phyloP scores from a whole-genome alignment of 805 yeast species.

The Wickerhamomyces ciferrii region DNA sequence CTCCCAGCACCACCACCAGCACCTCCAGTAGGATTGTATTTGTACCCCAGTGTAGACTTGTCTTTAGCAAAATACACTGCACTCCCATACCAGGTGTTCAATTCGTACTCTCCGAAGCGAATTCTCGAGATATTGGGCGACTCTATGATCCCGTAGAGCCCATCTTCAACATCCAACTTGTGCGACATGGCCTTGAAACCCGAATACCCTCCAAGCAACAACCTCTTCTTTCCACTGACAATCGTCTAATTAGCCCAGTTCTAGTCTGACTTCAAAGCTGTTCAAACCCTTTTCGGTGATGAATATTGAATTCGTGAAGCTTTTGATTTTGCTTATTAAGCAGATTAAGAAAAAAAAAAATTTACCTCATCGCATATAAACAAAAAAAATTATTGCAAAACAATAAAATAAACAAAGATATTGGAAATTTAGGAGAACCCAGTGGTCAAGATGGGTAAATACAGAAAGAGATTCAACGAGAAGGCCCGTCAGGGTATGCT shows the following conservation, averaged over 20 bases:
- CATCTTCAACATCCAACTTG: conserved; percentile 28
- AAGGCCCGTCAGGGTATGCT: conserved; percentile 84
- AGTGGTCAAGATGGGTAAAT: conserved; percentile 67
- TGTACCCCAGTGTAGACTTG: conserved; percentile 41
- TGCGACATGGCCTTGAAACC: conserved; percentile 8
- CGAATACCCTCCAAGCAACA: neutral
- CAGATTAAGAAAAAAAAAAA: neutral
- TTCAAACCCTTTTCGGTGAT: no score
- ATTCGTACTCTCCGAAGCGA: conserved; percentile 59
- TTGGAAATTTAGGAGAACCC: neutral
- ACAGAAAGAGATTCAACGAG: conserved; percentile 75
- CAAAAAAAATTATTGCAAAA: neutral
- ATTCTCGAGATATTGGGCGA: conserved; percentile 61
- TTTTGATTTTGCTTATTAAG: neutral
- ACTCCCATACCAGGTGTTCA: conserved; percentile 87
- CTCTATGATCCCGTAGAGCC: conserved; percentile 56
- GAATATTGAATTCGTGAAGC: neutral
- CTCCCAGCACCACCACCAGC: conserved; percentile 8
- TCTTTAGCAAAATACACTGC: conserved; percentile 64
- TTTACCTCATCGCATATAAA: conserved; percentile 11
- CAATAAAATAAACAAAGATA: neutral
- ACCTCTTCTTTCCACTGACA: no score
- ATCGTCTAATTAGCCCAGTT: no score
- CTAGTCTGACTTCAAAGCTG: no score
- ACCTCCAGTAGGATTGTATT: conserved; percentile 22